These are phyloP conservation scores for Graphilbum fragrans DNA, from an alignment of 2,329 filamentous ascomycete genomes.

Conservation along the genomic window DNA sequence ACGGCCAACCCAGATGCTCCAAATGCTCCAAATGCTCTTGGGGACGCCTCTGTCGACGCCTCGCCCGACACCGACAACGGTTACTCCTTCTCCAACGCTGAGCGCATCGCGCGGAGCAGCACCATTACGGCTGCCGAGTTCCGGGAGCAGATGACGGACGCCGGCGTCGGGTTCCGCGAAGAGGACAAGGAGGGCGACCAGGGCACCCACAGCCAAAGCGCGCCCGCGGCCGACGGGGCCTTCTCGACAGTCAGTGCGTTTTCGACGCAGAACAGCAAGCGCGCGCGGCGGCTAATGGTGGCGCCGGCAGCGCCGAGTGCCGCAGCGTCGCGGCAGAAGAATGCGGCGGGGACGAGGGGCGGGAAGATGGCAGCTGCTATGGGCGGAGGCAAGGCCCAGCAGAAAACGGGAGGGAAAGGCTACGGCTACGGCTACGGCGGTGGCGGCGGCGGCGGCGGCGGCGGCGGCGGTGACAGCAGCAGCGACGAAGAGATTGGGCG, in stretches of 20 bases:
- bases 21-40: too few species aligned
- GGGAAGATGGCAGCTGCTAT: neutral
- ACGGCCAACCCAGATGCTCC: too few species aligned
- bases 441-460: neutral
- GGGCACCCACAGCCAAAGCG: neutral
- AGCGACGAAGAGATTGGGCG: conserved; percentile 20
- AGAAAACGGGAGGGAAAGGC: too few species aligned
- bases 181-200: neutral
- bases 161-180: neutral
- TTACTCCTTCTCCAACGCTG: too few species aligned
- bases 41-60: too few species aligned
- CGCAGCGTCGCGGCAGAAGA: too few species aligned
- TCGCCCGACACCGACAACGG: too few species aligned
- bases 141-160: too few species aligned
- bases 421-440: neutral
- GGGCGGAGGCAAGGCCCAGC: too few species aligned
- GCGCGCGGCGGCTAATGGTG: conserved; percentile 3
- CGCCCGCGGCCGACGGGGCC: neutral
- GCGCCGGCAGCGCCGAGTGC: neutral
- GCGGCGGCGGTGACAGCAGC: conserved; percentile 10
- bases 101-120: too few species aligned
- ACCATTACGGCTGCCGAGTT: too few species aligned
- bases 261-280: neutral
- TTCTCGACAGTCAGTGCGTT: neutral
- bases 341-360: neutral